These are phyloP conservation scores for Emericellopsis atlantica DNA, from an alignment of 2,329 filamentous ascomycete genomes.

Conservation along the genomic window DNA sequence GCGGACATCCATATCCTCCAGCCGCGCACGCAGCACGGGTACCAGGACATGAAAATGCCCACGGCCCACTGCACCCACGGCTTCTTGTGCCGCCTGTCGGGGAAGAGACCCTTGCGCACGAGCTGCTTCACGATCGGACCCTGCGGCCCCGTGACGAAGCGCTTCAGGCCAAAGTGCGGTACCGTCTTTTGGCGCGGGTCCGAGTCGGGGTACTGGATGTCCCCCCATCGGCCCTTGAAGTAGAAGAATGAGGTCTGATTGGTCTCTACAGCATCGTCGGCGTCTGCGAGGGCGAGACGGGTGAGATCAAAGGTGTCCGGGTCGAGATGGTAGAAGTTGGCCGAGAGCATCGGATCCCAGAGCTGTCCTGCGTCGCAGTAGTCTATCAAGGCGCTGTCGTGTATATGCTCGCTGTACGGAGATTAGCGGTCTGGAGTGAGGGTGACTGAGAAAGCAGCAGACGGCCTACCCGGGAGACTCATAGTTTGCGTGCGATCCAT, in stretches of 20 bases:
- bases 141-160: constrained; percentile 16
- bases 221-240: constrained; percentile 19
- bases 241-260: constrained; percentile 21
- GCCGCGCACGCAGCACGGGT: constrained; percentile 19
- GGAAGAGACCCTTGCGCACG: constrained; percentile 16
- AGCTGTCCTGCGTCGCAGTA: constrained; percentile 17
- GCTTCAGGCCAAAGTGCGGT: constrained; percentile 16
- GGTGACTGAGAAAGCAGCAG: neutral
- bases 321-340: constrained; percentile 21
- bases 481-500: constrained; percentile 22
- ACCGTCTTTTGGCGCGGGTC: constrained; percentile 18
- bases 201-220: constrained; percentile 13
- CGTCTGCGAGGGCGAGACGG: constrained; percentile 3
- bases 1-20: constrained; percentile 17
- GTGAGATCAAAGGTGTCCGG: constrained; percentile 10
- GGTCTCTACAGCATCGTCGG: neutral
- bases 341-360: constrained; percentile 21
- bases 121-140: constrained; percentile 19
- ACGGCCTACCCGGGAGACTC: constrained; percentile 12
- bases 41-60: constrained; percentile 12
- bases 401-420: constrained; percentile 14
- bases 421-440: neutral
- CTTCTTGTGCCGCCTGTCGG: constrained; percentile 10
- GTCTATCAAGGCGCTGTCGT: constrained; percentile 17
- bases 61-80: constrained; percentile 16